Evolutionary conservation across 2,329 filamentous ascomycete species (phyloP).

Genomic region (Fusarium papillatum): DNA sequence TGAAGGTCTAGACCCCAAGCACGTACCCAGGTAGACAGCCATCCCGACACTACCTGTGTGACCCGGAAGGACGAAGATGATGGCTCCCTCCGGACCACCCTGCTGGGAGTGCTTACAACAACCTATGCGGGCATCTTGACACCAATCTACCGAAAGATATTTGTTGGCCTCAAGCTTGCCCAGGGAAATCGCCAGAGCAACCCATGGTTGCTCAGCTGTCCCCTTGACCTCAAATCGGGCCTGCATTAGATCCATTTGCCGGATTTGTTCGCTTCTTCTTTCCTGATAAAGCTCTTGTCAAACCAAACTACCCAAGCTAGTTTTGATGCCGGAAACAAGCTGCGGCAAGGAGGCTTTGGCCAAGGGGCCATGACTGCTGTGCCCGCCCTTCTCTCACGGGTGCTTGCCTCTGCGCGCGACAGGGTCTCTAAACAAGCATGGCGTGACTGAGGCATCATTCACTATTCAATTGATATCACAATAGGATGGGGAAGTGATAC

Average conservation of each 20-base stretch:
- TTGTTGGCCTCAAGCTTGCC: neutral
- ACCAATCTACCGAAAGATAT: neutral
- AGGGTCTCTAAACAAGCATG: slow-evolving; percentile 13
- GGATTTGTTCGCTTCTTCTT: slow-evolving; percentile 57
- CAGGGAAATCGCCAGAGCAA: slow-evolving; percentile 8
- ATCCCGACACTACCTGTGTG: neutral
- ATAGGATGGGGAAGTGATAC: slow-evolving; percentile 32
- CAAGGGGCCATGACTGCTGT: slow-evolving; percentile 33
- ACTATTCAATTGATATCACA: neutral
- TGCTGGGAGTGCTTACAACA: slow-evolving; percentile 2
- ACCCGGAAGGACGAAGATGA: neutral
- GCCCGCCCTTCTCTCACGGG: slow-evolving; percentile 25
- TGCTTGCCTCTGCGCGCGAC: slow-evolving; percentile 34
- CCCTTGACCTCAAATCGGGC: slow-evolving; percentile 30
- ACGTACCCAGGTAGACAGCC: neutral
- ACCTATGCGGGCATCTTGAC: neutral
- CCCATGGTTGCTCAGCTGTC: slow-evolving; percentile 18
- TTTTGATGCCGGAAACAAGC: slow-evolving; percentile 13
- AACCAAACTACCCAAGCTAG: slow-evolving; percentile 29
- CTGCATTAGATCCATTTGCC: slow-evolving; percentile 37
- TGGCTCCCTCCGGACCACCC: neutral
- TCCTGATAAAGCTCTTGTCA: slow-evolving; percentile 50
- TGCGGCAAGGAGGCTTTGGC: slow-evolving; percentile 23
- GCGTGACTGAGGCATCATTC: slow-evolving; percentile 1
- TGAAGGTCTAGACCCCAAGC: neutral